phyloP scores from a whole-genome alignment of 2,329 filamentous ascomycete genomes.

The Alternaria angustiovoidea region DNA sequence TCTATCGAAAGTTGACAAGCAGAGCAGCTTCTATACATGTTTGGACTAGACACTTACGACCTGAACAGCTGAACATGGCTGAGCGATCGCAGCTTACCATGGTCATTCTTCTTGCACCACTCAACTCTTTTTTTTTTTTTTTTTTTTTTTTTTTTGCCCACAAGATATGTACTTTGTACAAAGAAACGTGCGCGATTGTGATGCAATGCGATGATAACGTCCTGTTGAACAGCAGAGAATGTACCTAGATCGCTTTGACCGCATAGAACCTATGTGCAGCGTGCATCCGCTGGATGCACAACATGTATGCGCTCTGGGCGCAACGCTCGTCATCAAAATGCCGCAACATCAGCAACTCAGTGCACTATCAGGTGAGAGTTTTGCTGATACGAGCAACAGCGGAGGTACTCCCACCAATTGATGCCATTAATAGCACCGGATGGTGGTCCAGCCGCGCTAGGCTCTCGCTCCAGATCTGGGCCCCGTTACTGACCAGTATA shows the following conservation, averaged over 20 bases:
- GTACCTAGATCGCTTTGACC: background rate
- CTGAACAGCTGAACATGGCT: background rate
- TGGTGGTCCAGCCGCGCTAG: conserved; percentile 2
- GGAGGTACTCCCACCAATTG: background rate
- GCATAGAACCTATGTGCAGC: background rate
- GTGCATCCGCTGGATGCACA: background rate
- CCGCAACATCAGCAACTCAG: background rate
- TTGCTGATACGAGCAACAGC: conserved; percentile 2
- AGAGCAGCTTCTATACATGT: background rate
- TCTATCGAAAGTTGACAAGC: background rate
- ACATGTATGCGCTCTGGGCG: background rate
- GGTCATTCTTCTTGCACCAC: background rate
- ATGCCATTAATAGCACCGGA: conserved; percentile 3
- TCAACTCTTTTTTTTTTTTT: background rate
- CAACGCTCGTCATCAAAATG: background rate
- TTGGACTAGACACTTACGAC: background rate
- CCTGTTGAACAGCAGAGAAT: background rate
- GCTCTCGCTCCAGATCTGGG: background rate
- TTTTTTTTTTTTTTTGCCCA: background rate
- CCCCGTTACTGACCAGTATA: background rate
- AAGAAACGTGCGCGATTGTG: background rate
- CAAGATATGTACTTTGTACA: too few species aligned
- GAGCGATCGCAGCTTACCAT: background rate
- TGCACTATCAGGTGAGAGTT: background rate
- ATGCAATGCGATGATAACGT: background rate